Base-by-base conservation (phyloP, 257 asterid species). In the Capsicum chinense region DNA sequence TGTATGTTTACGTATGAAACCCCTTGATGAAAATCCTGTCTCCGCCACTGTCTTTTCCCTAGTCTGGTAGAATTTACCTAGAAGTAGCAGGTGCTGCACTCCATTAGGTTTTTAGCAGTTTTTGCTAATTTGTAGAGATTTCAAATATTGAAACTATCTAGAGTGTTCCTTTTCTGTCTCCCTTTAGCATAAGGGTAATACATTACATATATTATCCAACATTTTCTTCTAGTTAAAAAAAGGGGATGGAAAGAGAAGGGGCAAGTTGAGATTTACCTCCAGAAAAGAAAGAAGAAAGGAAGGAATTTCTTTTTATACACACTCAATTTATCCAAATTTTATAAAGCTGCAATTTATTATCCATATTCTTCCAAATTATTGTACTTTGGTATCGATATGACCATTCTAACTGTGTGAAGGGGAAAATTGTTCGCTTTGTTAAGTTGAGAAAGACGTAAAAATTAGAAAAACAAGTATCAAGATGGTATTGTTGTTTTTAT, bases 231-330 rank as follows among this genome's bases (percentile, higher is more conserved):
- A 6, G 44, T 50, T 50, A 19, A 74, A 37, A 26, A 68, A 6
- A 21, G 62, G 80, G 60, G 59, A 6, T 74, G 81, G 62, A 74
- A 21, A 21, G 62, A 74, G 80, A 73, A 73, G 80, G 16, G 59
- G 42, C 5, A 70, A 70, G 52, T 42, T 42, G 17, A 47, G 57
- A 71, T 47, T 73, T n/a, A 42, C n/a, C n/a, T 44, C 59, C 59
- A 12, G 37, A 5, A 73, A 47, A 71, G 57, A 10, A 71, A 26
- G 57, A 73, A n/a, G 60, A 19, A 73, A 73, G 79, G 8, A 42
- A 17, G 33, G 70, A 19, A 73, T 39, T 39, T 39, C 44, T 39
- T 39, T 39, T 39, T 19, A 48, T n/a, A n/a, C 10, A 47, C 9
- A 19, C 80, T 73, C 42, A 19, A 9, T 73, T 48, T 73, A 73